Evolutionary conservation across 441 rosid genomes (phyloP).

Genomic region (Gossypium lobatum): DNA sequence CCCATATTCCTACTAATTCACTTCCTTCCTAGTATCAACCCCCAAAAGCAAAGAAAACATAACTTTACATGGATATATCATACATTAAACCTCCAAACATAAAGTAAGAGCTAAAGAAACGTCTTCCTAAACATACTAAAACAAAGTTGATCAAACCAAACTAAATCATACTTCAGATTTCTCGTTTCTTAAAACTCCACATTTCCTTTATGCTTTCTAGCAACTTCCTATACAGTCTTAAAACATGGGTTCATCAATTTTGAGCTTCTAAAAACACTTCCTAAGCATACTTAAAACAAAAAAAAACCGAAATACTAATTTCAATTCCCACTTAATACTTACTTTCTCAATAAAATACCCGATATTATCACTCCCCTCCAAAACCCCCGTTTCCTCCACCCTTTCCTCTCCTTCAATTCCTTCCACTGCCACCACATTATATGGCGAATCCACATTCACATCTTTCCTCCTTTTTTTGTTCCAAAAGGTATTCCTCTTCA

Average conservation of each 20-base stretch:
- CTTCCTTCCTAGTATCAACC: not conserved
- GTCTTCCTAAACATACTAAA: not conserved
- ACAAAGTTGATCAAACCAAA: not conserved
- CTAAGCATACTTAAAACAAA: not conserved
- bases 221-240: not conserved
- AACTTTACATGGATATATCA: not conserved
- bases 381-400: not conserved
- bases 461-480: slow-evolving; percentile 73
- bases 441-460: slow-evolving; percentile 55
- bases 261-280: slow-evolving; percentile 2
- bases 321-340: not conserved
- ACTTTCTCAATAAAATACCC: slow-evolving; percentile 1
- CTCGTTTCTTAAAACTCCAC: not conserved
- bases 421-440: slow-evolving; percentile 23
- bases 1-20: not conserved
- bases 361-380: not conserved
- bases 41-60: not conserved
- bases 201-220: not conserved
- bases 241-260: not conserved
- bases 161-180: not conserved
- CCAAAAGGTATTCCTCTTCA: slow-evolving; percentile 59
- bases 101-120: not conserved
- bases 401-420: slow-evolving; percentile 20
- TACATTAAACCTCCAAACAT: not conserved
- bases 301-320: not conserved